Evolutionary conservation across 352 stramenopile species (phyloP), one percentile per base, ranked within the genome.

Genomic region (Aphanomyces invadans): DNA sequence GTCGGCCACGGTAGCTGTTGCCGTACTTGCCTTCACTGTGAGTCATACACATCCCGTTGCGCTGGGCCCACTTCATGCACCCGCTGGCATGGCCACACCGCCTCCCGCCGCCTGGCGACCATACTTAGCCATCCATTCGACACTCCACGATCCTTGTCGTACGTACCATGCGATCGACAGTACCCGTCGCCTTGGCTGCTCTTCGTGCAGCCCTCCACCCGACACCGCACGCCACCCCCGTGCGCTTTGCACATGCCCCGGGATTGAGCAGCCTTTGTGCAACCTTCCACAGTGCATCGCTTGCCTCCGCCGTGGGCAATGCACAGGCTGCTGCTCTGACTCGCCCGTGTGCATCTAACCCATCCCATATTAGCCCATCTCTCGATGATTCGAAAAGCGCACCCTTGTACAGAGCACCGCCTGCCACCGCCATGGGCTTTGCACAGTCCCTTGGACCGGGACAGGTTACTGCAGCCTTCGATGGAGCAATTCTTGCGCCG

Each of bases 241-340:
- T 92, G 84, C 7, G 84, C 84, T 69, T 92, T 92, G 72, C 84
- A 92, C 84, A 91, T 91, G 7, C 84, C 84, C 21, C 82, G 78
- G 15, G 79, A 89, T 52, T 92, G 84, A 10, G 84, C 84, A 25
- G 84, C 82, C 65, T 91, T 92, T 49, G 80, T 69, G 32, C 84
- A 92, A 3, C 84, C 82, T 1, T 90, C 79, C 12, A 92, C 79
- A 0, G 82, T 91, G 62, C 84, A 92, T 44, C 84, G 84, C 73
- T 92, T 92, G 64, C 84, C 84, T 51, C 84, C 84, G 55, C 84
- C 84, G 57, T 92, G 84, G 23, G 80, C 90, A 68, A 92, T 92
- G 46, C 84, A 92, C 29, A 92, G 62, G 51, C 79, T 91, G 21
- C 84, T 83, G 49, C 84, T 90, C 69, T 92, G 84, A 51, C 81